Evolutionary conservation across 148 eudicot genomes (phyloP).

Genomic region (Mesembryanthemum crystallinum): DNA sequence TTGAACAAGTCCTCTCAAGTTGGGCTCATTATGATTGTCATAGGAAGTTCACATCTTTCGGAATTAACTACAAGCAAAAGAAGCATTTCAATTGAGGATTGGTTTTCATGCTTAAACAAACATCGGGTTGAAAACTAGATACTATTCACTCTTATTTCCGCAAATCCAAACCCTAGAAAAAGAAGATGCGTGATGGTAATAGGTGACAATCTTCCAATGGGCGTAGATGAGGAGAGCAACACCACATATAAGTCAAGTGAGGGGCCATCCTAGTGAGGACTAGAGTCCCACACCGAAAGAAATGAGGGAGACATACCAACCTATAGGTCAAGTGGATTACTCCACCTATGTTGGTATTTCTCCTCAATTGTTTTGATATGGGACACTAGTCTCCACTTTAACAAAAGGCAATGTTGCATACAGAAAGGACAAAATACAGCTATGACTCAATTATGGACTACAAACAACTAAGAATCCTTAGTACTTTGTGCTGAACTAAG

Average conservation of each 20-base stretch:
- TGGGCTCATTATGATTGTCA: neutral
- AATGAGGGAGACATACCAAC: too few relatives aligned
- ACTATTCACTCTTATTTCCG: neutral
- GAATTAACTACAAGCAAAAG: neutral
- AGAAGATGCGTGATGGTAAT: neutral
- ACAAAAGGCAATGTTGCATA: neutral
- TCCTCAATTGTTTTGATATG: too few relatives aligned
- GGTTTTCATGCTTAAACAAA: neutral
- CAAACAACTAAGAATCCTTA: too few relatives aligned
- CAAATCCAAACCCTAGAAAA: neutral
- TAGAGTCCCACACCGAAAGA: too few relatives aligned
- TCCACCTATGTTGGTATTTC: too few relatives aligned
- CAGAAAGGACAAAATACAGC: neutral
- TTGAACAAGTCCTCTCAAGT: neutral
- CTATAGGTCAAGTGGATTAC: too few relatives aligned
- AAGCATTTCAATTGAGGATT: neutral
- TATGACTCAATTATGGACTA: too few relatives aligned
- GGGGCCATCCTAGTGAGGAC: too few relatives aligned
- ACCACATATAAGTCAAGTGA: too few relatives aligned
- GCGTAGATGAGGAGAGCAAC: too few relatives aligned
- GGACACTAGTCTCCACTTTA: too few relatives aligned
- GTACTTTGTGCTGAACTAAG: neutral
- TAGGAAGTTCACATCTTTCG: neutral
- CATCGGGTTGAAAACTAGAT: neutral
- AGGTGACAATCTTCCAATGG: too few relatives aligned